phyloP scores from a whole-genome alignment of 148 eudicot species.

The Diospyros kaki region DNA sequence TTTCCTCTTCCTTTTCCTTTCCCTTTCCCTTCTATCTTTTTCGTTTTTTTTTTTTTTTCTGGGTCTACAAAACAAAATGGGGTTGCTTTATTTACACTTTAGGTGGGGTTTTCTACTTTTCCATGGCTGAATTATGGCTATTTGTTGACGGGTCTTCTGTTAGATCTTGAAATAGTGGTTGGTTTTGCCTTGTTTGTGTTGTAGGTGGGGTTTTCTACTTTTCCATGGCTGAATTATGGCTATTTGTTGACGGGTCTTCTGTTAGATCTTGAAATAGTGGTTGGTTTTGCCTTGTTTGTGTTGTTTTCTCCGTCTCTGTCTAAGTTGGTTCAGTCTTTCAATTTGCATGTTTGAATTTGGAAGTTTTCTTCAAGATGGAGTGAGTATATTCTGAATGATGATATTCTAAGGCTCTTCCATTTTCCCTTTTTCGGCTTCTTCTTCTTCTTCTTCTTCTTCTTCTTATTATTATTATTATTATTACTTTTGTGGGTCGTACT shows the following conservation, averaged over 20 bases:
- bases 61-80: too few species aligned
- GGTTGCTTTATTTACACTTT: background rate
- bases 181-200: background rate
- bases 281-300: background rate
- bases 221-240: background rate
- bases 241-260: conserved; percentile 2
- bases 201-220: background rate
- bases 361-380: background rate
- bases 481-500: background rate
- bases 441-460: background rate
- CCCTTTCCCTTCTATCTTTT: too few species aligned
- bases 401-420: background rate
- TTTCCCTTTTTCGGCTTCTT: background rate
- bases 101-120: background rate
- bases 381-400: background rate
- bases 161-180: background rate
- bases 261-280: background rate
- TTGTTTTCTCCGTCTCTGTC: background rate
- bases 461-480: background rate
- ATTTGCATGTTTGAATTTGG: background rate
- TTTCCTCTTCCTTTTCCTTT: too few species aligned
- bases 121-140: background rate
- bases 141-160: conserved; percentile 1
- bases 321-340: background rate
- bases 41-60: too few species aligned